phyloP scores from a whole-genome alignment of 1,139 yeast genomes.

The Geotrichum armillariae region DNA sequence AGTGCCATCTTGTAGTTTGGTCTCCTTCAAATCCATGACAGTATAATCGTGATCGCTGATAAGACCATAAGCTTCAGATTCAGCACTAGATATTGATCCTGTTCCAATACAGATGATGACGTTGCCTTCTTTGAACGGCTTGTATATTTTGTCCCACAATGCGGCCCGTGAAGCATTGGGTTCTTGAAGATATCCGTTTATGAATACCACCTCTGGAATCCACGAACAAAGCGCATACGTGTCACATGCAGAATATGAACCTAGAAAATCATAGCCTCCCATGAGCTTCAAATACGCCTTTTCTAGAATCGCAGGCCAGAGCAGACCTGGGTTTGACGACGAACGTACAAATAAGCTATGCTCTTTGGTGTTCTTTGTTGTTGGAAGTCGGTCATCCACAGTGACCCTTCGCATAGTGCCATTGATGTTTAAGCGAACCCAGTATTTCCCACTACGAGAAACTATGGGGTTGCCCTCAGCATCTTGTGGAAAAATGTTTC shows the following conservation, averaged over 20 bases:
- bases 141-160: conserved; percentile 42
- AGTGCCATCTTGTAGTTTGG: conserved; percentile 25
- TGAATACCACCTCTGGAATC: conserved; percentile 63
- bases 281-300: conserved; percentile 68
- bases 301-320: conserved; percentile 77
- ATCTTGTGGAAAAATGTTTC: conserved; percentile 30
- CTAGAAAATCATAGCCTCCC: conserved; percentile 66
- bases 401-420: conserved; percentile 57
- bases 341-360: conserved; percentile 43
- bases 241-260: conserved; percentile 82
- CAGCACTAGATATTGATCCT: conserved; percentile 47
- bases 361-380: conserved; percentile 27
- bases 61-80: conserved; percentile 44
- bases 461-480: conserved; percentile 25
- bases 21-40: conserved; percentile 41
- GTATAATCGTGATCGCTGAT: conserved; percentile 73
- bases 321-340: conserved; percentile 41
- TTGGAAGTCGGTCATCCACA: conserved; percentile 50
- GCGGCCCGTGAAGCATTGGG: conserved; percentile 32
- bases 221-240: conserved; percentile 67
- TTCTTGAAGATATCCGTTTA: conserved; percentile 35
- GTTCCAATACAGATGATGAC: conserved; percentile 70
- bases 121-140: conserved; percentile 39
- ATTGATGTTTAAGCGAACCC: conserved; percentile 51
- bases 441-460: conserved; percentile 41